Evolutionary conservation across 2,329 filamentous ascomycete species (phyloP).

Genomic region (Emergomyces africanus): DNA sequence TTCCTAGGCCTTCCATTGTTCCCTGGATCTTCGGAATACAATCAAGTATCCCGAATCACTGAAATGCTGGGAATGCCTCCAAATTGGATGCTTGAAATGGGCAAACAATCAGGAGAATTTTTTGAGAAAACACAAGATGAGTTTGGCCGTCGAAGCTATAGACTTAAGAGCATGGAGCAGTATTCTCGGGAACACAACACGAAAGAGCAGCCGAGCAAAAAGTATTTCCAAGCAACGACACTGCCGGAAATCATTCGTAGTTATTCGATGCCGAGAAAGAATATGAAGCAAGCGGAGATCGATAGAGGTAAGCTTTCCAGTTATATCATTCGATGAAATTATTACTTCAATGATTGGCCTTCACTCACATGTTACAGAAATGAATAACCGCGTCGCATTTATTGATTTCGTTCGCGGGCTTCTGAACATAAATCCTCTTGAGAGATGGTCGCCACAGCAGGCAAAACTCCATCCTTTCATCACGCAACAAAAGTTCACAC

Average conservation of each 20-base stretch:
- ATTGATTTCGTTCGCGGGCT: slow-evolving; percentile 95
- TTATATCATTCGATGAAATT: not conserved
- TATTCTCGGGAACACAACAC: slow-evolving; percentile 91
- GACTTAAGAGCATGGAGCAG: slow-evolving; percentile 94
- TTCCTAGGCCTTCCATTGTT: slow-evolving; percentile 92
- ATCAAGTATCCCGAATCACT: slow-evolving; percentile 91
- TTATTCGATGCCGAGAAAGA: slow-evolving; percentile 97
- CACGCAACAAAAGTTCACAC: slow-evolving; percentile 93
- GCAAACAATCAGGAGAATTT: slow-evolving; percentile 94
- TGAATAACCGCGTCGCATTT: slow-evolving; percentile 94
- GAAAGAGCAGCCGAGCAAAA: slow-evolving; percentile 98
- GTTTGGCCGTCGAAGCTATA: slow-evolving; percentile 79
- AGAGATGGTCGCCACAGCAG: slow-evolving; percentile 95
- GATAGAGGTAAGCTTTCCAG: slow-evolving; percentile 61
- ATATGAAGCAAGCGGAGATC: slow-evolving; percentile 96
- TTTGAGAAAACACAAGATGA: slow-evolving; percentile 91
- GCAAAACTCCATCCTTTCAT: slow-evolving; percentile 97
- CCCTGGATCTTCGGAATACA: slow-evolving; percentile 96
- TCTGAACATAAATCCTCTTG: slow-evolving; percentile 86
- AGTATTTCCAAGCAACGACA: slow-evolving; percentile 92
- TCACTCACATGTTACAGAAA: slow-evolving; percentile 50
- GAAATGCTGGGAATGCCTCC: slow-evolving; percentile 96
- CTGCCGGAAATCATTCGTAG: slow-evolving; percentile 95
- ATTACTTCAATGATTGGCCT: slow-evolving; percentile 1
- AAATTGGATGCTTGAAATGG: slow-evolving; percentile 99